phyloP scores from a whole-genome alignment of 345 rosid species.

The Dipteronia dyeriana region DNA sequence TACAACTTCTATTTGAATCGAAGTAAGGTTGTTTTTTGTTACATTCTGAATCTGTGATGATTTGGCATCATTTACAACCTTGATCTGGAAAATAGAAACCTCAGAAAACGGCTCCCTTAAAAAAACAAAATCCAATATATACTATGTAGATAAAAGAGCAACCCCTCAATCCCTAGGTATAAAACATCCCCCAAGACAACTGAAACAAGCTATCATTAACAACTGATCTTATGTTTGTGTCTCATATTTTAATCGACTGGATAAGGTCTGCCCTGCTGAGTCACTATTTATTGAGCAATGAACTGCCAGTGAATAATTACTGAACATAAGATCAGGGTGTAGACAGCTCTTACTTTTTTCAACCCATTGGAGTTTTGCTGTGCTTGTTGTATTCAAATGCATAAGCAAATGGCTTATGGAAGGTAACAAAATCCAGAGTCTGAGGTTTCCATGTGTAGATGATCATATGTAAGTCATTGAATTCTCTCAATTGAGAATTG shows the following conservation, averaged over 20 bases:
- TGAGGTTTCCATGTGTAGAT: background rate
- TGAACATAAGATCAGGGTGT: background rate
- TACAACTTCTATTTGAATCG: constrained; percentile 20
- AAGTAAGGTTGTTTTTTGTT: background rate
- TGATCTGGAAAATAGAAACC: background rate
- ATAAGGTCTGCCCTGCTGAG: background rate
- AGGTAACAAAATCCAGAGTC: background rate
- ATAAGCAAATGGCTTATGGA: background rate
- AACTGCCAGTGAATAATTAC: background rate
- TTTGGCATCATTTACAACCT: background rate
- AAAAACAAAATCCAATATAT: too few relatives aligned
- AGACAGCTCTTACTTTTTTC: background rate
- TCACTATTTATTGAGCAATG: too few relatives aligned
- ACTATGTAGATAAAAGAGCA: too few relatives aligned
- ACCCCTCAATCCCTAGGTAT: too few relatives aligned
- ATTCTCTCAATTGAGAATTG: background rate
- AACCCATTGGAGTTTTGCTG: background rate
- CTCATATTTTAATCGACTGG: background rate
- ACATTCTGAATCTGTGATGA: background rate
- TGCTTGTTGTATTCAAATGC: background rate
- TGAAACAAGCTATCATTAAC: background rate
- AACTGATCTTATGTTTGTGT: background rate
- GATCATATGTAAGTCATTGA: background rate
- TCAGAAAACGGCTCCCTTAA: background rate
- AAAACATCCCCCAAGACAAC: too few relatives aligned